phyloP scores from a whole-genome alignment of 2,329 filamentous ascomycete genomes.

The Colletotrichum sp. region DNA sequence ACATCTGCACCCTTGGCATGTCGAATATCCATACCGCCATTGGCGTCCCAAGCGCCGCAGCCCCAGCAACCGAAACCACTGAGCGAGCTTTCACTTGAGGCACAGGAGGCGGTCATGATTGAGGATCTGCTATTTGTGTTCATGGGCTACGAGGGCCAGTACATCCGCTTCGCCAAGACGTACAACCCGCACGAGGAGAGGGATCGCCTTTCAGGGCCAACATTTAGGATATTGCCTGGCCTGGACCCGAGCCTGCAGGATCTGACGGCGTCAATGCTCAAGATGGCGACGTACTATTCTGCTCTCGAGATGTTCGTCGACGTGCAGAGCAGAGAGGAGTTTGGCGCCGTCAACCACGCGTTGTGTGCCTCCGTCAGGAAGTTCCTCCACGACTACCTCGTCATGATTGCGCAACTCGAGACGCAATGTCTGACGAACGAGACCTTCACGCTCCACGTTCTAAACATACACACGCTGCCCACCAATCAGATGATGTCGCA shows the following conservation, averaged over 20 bases:
- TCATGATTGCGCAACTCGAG: constrained; percentile 91
- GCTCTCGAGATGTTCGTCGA: constrained; percentile 93
- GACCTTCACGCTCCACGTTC: constrained; percentile 88
- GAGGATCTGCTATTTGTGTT: constrained; percentile 94
- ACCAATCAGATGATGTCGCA: constrained; percentile 92
- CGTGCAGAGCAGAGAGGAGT: constrained; percentile 90
- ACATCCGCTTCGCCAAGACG: constrained; percentile 82
- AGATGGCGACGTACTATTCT: constrained; percentile 91
- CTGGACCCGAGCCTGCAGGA: constrained; percentile 92
- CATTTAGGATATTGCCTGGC: constrained; percentile 79
- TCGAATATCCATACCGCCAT: constrained; percentile 66
- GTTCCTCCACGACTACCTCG: constrained; percentile 89
- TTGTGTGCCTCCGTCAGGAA: constrained; percentile 94
- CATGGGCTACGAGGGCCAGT: constrained; percentile 99
- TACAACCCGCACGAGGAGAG: constrained; percentile 88
- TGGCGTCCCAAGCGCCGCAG: constrained; percentile 74
- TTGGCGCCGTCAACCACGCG: constrained; percentile 93
- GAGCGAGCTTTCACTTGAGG: constrained; percentile 73
- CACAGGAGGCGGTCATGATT: constrained; percentile 84
- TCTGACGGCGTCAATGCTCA: constrained; percentile 85
- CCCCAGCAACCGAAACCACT: constrained; percentile 71
- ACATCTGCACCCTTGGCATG: constrained; percentile 75
- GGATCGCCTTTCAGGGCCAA: constrained; percentile 81
- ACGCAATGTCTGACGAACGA: constrained; percentile 89
- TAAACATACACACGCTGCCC: constrained; percentile 89